phyloP scores from a whole-genome alignment of 2,329 filamentous ascomycete genomes.

The Cadophora malorum region DNA sequence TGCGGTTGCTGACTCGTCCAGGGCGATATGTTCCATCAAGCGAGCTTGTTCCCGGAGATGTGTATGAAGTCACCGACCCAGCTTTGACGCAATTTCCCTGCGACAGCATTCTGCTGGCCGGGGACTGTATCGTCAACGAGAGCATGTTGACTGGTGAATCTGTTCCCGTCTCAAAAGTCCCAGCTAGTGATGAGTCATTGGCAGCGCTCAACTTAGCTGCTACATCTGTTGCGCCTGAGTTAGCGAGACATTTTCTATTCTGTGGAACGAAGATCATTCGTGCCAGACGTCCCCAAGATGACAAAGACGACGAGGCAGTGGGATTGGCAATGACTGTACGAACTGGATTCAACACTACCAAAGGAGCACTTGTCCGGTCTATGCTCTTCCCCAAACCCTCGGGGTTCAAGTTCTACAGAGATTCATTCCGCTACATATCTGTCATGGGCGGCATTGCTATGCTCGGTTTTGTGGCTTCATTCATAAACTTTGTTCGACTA shows the following conservation, averaged over 20 bases:
- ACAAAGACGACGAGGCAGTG: constrained; percentile 84
- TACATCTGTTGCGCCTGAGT: constrained; percentile 80
- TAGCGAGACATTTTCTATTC: constrained; percentile 90
- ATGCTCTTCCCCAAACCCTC: constrained; percentile 99
- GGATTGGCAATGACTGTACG: constrained; percentile 90
- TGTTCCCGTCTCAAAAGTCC: constrained; percentile 92
- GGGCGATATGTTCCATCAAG: constrained; percentile 85
- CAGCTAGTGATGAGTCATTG: constrained; percentile 82
- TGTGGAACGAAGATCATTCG: constrained; percentile 95
- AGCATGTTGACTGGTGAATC: constrained; percentile 98
- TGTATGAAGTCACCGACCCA: constrained; percentile 96
- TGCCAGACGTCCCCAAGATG: constrained; percentile 85
- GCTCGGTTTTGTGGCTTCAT: constrained; percentile 87
- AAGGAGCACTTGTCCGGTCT: constrained; percentile 91
- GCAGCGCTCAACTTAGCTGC: constrained; percentile 77
- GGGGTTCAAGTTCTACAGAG: constrained; percentile 97
- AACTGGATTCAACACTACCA: constrained; percentile 97
- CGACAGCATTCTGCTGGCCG: constrained; percentile 88
- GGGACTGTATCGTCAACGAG: constrained; percentile 98
- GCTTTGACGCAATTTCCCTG: constrained; percentile 87
- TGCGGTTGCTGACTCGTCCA: constrained; percentile 42
- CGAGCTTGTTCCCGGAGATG: constrained; percentile 91
- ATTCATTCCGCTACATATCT: constrained; percentile 96
- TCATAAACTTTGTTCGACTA: constrained; percentile 90
- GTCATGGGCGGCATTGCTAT: constrained; percentile 91